Conservation (phyloP, 257 asterid species). For the Solanum clarkiae region DNA sequence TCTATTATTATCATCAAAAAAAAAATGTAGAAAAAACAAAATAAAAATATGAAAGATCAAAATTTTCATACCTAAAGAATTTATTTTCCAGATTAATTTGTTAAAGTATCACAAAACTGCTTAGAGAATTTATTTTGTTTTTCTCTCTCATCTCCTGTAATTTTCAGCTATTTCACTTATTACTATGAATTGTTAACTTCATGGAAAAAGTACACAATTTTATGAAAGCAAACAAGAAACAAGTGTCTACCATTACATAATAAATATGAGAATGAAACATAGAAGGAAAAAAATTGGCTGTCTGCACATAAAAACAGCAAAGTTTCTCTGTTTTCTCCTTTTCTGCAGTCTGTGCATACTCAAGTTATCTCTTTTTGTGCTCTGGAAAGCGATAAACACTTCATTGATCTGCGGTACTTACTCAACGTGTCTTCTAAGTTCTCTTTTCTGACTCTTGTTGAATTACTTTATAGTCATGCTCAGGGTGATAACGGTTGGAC, state of each 20-base stretch:
- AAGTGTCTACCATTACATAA: not conserved
- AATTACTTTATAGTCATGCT: not conserved
- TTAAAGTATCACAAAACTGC: too few species aligned
- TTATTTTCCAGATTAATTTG: too few species aligned
- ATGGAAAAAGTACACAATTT: not conserved
- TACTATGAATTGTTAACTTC: not conserved
- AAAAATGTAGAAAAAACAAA: too few species aligned
- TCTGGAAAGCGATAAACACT: not conserved
- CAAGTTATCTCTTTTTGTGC: not conserved
- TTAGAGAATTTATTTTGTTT: too few species aligned
- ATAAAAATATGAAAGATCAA: too few species aligned
- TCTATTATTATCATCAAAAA: too few species aligned
- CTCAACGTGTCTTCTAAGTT: not conserved
- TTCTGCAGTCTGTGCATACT: not conserved
- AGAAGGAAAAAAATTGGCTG: not conserved
- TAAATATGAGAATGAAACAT: not conserved
- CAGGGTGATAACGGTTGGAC: not conserved
- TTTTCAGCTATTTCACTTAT: not conserved
- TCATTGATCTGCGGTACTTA: not conserved
- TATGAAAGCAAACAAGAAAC: not conserved
- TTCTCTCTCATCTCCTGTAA: too few species aligned
- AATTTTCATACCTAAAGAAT: too few species aligned
- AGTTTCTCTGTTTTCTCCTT: not conserved
- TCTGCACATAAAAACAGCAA: not conserved
- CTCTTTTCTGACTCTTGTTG: not conserved